Conservation (phyloP, 371 early-diverging fungal species). For the Mucor saturninus region DNA sequence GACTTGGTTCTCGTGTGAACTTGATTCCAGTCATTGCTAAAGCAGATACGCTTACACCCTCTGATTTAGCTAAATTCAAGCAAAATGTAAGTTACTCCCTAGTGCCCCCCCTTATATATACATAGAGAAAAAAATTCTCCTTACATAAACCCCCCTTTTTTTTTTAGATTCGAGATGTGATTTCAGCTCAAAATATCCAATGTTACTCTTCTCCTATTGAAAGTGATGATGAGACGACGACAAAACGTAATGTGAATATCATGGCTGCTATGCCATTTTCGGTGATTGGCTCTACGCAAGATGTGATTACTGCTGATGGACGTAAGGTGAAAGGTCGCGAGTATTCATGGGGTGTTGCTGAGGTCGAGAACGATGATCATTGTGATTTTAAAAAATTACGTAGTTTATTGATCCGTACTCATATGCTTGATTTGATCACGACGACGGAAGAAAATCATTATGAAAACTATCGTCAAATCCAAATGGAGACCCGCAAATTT, state of each 20-base stretch:
- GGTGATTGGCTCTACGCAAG: slow-evolving; percentile 91
- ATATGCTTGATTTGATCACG: slow-evolving; percentile 92
- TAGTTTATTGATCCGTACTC: slow-evolving; percentile 89
- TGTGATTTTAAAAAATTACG: slow-evolving; percentile 95
- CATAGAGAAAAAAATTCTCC: neutral
- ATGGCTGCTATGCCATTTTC: slow-evolving; percentile 94
- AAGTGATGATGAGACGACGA: slow-evolving; percentile 84
- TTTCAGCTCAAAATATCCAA: slow-evolving; percentile 79
- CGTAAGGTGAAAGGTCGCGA: slow-evolving; percentile 86
- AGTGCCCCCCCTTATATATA: no score
- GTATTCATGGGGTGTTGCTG: slow-evolving; percentile 95
- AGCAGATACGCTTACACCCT: slow-evolving; percentile 89
- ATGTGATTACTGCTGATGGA: slow-evolving; percentile 80
- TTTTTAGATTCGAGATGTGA: slow-evolving; percentile 77
- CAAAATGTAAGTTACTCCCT: slow-evolving; percentile 58
- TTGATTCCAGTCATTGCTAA: slow-evolving; percentile 94
- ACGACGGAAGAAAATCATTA: slow-evolving; percentile 93
- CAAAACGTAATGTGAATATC: slow-evolving; percentile 83
- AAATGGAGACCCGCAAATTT: slow-evolving; percentile 85
- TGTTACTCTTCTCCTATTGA: slow-evolving; percentile 87
- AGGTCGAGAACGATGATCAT: slow-evolving; percentile 89
- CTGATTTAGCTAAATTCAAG: slow-evolving; percentile 84
- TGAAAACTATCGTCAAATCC: slow-evolving; percentile 86
- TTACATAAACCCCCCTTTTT: neutral
- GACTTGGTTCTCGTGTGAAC: slow-evolving; percentile 83